A percentile compares a stretch with the other conserved stretches of the same genome.
These are phyloP conservation scores for Phytophthora pluvialis DNA, from an alignment of 352 stramenopile genomes.

Conservation along the genomic window DNA sequence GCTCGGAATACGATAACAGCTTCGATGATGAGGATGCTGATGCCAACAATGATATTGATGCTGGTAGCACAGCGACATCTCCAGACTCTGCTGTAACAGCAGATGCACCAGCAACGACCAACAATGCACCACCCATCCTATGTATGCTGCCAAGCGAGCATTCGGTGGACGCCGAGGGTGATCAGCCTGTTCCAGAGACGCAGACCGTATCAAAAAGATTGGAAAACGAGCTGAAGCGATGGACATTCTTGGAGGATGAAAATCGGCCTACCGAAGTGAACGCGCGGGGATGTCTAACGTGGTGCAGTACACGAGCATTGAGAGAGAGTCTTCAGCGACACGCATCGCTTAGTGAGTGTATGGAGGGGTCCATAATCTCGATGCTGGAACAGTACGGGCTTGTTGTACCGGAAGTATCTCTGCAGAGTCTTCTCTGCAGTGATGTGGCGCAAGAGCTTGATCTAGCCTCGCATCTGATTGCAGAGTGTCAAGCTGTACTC, in stretches of 20 bases:
- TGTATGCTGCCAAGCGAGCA: conserved; percentile 1
- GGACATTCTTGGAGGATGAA: conserved; percentile 35
- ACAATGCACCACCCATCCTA: conserved; percentile 2
- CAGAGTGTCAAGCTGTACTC: conserved; percentile 29
- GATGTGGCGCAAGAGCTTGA: conserved; percentile 33
- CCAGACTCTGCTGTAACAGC: not conserved
- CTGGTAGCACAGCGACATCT: not conserved
- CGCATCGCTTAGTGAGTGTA: conserved; percentile 23
- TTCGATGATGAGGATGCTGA: conserved; percentile 57
- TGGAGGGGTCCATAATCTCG: conserved; percentile 37
- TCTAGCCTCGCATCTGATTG: conserved; percentile 23
- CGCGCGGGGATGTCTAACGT: conserved; percentile 24
- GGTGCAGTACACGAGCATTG: conserved; percentile 24
- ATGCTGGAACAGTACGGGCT: conserved; percentile 44
- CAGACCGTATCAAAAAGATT: conserved; percentile 28
- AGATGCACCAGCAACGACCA: not conserved
- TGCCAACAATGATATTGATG: conserved; percentile 3
- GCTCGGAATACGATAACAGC: conserved; percentile 56
- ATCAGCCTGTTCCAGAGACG: conserved; percentile 10
- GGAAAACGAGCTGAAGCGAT: conserved; percentile 33
- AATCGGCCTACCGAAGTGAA: conserved; percentile 25
- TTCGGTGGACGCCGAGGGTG: not conserved
- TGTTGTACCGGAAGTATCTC: conserved; percentile 18
- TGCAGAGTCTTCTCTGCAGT: conserved; percentile 31
- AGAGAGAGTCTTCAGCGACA: conserved; percentile 17